Base-by-base conservation (phyloP, 805 yeast species). In the Priceomyces fermenticarens region DNA sequence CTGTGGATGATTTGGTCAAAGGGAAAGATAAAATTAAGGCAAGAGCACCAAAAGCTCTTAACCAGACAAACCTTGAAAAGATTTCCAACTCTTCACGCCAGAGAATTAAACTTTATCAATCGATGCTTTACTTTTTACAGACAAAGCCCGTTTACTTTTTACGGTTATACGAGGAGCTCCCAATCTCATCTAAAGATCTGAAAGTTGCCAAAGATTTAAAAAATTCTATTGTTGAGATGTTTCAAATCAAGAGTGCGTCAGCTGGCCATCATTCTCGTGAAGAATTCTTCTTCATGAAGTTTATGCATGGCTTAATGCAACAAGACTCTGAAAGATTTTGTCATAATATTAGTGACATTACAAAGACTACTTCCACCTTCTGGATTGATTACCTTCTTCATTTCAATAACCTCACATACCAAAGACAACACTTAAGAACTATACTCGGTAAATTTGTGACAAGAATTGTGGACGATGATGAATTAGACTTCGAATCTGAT, bases 51-150 rank as follows among this genome's bases (percentile, higher is more conserved):
- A 17, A 36, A 12, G 47, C 51, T 1, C 38, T 46, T 15, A 48
- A 47, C 28, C 45, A 47, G 26, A 60, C 55, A 45, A 49, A 46
- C 30, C 46, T 65, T 36, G 70, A 63, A 12, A 52, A 51, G 25
- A 61, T 62, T 49, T 66, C 61, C 45, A 70, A 69, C 41, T 60
- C 73, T 3, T 59, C 77, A 9, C 67, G 73, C 43, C 71, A 70
- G 16, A 70, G 87, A 44, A 67, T 81, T 38, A 89, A 83, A 45
- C 60, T 79, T 1, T 86, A 85, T 60, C 96, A 84, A 51, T 84
- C 86, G 15, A 55, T 91, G 38, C 82, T 93, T 50, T 93, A 84
- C 54, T 63, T 91, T 17, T 60, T 93, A 33, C 98, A 93, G 58
- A 85, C 95, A 0, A 88, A 87, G 52, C 86, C 96, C 0, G 58